Conservation (phyloP, 1,284 basidiomycete species). For the Rhodotorula sp. region DNA sequence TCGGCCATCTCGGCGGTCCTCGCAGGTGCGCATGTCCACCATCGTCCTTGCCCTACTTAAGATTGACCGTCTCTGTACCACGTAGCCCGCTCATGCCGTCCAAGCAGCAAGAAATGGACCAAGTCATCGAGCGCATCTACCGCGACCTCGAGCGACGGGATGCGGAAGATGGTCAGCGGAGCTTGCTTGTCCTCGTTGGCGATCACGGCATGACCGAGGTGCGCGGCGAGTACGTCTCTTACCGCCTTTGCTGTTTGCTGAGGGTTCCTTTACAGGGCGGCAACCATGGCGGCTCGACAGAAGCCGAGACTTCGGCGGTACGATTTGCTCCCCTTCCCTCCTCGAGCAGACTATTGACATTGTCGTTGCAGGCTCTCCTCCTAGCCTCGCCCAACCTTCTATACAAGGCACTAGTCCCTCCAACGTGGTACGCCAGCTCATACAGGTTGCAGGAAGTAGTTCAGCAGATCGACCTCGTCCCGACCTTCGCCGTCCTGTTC, state of each 20-base stretch:
- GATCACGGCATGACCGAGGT: slow-evolving; percentile 44
- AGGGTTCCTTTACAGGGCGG: slow-evolving; percentile 18
- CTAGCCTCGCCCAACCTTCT: slow-evolving; percentile 5
- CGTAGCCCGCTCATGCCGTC: slow-evolving; percentile 35
- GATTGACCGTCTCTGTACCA: no score
- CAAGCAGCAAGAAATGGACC: slow-evolving; percentile 41
- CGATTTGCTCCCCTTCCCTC: neutral
- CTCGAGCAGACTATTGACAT: neutral
- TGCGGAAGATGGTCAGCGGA: slow-evolving; percentile 13
- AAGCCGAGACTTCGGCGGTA: slow-evolving; percentile 36
- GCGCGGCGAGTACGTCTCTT: neutral
- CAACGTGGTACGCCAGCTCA: neutral
- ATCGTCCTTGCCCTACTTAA: rapidly evolving
- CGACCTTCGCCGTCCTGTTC: slow-evolving; percentile 36
- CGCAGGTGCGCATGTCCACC: slow-evolving; percentile 14
- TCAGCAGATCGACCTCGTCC: slow-evolving; percentile 43
- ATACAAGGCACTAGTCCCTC: rapidly evolving
- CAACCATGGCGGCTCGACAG: slow-evolving; percentile 42
- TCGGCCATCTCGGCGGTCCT: slow-evolving; percentile 41
- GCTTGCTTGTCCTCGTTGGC: slow-evolving; percentile 37
- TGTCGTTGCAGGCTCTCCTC: slow-evolving; percentile 13
- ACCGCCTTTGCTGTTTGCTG: no score
- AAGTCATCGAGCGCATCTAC: slow-evolving; percentile 25
- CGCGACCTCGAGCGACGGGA: slow-evolving; percentile 18
- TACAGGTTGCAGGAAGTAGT: slow-evolving; percentile 28